phyloP scores from a whole-genome alignment of 2,329 filamentous ascomycete species.

The Xylaria polymorpha region DNA sequence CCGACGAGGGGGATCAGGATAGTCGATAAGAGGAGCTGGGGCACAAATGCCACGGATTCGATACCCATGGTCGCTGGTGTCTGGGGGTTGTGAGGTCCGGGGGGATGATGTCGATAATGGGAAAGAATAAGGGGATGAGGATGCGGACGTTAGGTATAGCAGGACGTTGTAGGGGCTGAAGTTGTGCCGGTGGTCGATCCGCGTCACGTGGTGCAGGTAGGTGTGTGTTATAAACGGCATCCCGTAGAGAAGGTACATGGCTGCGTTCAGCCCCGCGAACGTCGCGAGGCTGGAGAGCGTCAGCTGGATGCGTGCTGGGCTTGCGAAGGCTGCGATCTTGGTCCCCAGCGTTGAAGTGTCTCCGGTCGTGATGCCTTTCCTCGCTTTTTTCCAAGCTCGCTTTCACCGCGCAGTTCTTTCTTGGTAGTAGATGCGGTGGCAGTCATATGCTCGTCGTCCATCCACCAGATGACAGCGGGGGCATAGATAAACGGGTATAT shows the following conservation, averaged over 20 bases:
- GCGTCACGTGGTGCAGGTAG: conserved; percentile 90
- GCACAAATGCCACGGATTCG: conserved; percentile 87
- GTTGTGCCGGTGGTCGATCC: conserved; percentile 97
- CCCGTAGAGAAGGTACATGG: conserved; percentile 86
- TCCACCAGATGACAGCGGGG: conserved; percentile 82
- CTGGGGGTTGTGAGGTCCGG: conserved; percentile 19
- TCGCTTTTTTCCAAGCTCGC: not conserved
- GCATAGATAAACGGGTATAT: conserved; percentile 99
- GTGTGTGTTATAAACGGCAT: conserved; percentile 87
- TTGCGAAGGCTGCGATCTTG: conserved; percentile 59
- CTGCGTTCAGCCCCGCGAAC: conserved; percentile 77
- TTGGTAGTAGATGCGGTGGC: not conserved
- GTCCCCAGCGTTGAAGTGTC: conserved; percentile 42
- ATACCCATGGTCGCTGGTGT: conserved; percentile 55
- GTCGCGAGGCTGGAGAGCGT: conserved; percentile 74
- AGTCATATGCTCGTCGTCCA: conserved; percentile 67
- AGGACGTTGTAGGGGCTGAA: conserved; percentile 97
- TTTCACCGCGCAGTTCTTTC: not conserved
- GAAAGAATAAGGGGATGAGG: conserved; percentile 42
- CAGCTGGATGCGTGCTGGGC: conserved; percentile 66
- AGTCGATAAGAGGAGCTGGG: conserved; percentile 84
- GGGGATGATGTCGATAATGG: not conserved
- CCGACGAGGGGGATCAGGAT: conserved; percentile 79
- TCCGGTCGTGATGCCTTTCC: not conserved
- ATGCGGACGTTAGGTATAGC: conserved; percentile 84